phyloP scores from a whole-genome alignment of 768 basidiomycete genomes.

The Zangia roseola region DNA sequence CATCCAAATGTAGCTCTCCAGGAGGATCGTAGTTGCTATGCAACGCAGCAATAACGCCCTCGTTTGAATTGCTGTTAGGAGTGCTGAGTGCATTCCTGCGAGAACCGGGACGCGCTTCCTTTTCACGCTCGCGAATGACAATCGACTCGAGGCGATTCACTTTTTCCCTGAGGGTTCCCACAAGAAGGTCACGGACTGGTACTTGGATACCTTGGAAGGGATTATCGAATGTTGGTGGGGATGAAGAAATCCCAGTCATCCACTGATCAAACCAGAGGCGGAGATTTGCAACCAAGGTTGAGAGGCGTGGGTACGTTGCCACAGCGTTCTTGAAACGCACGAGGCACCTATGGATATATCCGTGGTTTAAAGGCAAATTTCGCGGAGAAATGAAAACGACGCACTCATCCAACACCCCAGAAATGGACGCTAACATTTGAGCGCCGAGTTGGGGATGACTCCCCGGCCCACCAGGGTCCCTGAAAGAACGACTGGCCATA shows the following conservation, averaged over 20 bases:
- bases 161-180: conserved; percentile 29
- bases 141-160: conserved; percentile 40
- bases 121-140: conserved; percentile 48
- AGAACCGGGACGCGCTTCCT: conserved; percentile 27
- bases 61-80: conserved; percentile 9
- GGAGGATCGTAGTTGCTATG: conserved; percentile 52
- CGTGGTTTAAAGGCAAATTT: conserved; percentile 10
- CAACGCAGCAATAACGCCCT: conserved; percentile 41
- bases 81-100: not conserved
- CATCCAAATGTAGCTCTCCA: conserved; percentile 45
- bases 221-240: conserved; percentile 46
- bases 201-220: conserved; percentile 33
- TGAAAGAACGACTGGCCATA: conserved; percentile 33
- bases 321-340: conserved; percentile 59
- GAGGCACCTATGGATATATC: conserved; percentile 41
- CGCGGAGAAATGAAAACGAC: conserved; percentile 16
- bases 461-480: conserved; percentile 19
- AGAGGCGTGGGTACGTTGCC: conserved; percentile 44
- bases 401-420: conserved; percentile 52
- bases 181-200: conserved; percentile 38
- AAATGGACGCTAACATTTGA: conserved; percentile 46
- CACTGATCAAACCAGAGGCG: conserved; percentile 47
- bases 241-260: conserved; percentile 38
- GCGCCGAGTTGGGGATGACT: conserved; percentile 32
- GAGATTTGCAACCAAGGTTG: conserved; percentile 41